Conservation (phyloP, 176 grass and related monocot species). For the Echinochloa phyllopogon region DNA sequence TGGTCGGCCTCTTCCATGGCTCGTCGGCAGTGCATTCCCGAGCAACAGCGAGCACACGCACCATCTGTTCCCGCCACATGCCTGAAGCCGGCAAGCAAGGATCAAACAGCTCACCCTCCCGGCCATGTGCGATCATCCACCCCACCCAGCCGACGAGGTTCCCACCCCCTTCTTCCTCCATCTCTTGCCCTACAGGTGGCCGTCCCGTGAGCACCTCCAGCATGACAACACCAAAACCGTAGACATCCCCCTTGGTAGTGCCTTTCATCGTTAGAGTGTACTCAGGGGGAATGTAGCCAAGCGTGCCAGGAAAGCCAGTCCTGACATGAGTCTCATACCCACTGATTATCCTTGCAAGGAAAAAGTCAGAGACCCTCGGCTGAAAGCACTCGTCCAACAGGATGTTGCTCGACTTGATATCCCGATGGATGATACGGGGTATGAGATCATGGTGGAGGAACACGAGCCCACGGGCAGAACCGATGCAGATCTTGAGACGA, state of each 20-base stretch:
- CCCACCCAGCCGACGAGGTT: slow-evolving; percentile 73
- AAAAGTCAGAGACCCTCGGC: slow-evolving; percentile 71
- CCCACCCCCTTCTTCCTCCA: slow-evolving; percentile 53
- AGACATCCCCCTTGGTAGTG: slow-evolving; percentile 72
- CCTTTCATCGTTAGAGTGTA: slow-evolving; percentile 68
- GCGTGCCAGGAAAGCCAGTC: slow-evolving; percentile 68
- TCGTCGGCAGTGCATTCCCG: slow-evolving; percentile 58
- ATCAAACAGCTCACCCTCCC: slow-evolving; percentile 63
- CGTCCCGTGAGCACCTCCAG: slow-evolving; percentile 78
- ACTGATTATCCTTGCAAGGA: slow-evolving; percentile 80
- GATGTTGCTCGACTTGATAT: slow-evolving; percentile 91
- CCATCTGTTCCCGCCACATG: slow-evolving; percentile 57
- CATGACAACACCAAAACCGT: slow-evolving; percentile 80
- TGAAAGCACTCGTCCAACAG: slow-evolving; percentile 64
- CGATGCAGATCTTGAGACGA: slow-evolving; percentile 68
- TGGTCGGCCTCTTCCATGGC: slow-evolving; percentile 68
- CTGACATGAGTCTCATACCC: slow-evolving; percentile 87
- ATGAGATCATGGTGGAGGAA: slow-evolving; percentile 82
- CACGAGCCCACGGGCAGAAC: slow-evolving; percentile 68
- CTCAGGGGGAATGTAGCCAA: slow-evolving; percentile 83
- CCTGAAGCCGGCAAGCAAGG: slow-evolving; percentile 42
- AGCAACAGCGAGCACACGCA: slow-evolving; percentile 53
- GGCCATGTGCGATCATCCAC: slow-evolving; percentile 55
- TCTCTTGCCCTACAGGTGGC: slow-evolving; percentile 49
- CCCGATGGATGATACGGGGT: slow-evolving; percentile 72